Evolutionary conservation across 495 filamentous ascomycete species (phyloP).

Genomic region (Penicillium simplicissimum): DNA sequence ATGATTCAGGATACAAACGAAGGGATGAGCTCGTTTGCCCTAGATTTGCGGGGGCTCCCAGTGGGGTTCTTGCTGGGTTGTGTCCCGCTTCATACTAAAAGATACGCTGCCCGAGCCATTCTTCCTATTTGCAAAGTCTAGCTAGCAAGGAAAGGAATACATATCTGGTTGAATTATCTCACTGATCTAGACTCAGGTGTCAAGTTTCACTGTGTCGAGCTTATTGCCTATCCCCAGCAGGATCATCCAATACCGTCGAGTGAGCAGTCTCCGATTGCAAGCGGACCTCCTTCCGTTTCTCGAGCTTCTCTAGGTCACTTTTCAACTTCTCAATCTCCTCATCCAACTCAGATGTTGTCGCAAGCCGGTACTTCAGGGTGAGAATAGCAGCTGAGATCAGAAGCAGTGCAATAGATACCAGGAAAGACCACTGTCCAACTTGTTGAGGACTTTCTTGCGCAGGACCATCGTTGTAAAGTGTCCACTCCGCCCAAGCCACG

Average conservation of each 20-base stretch:
- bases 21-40: no score
- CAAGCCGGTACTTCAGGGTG: conserved; percentile 31
- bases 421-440: conserved; percentile 39
- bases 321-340: conserved; percentile 23
- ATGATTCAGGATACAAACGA: no score
- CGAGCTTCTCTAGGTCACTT: conserved; percentile 19
- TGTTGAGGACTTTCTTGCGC: conserved; percentile 33
- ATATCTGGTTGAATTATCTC: no score
- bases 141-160: no score
- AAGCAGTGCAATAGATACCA: conserved; percentile 30
- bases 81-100: no score
- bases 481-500: conserved; percentile 37
- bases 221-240: background rate
- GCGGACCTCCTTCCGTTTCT: conserved; percentile 16
- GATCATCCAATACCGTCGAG: background rate
- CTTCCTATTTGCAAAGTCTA: no score
- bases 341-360: conserved; percentile 29
- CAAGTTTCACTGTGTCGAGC: background rate
- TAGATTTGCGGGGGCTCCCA: no score
- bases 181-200: no score
- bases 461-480: conserved; percentile 35
- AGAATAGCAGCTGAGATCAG: conserved; percentile 32
- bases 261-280: background rate
- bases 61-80: no score
- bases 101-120: no score